Evolutionary conservation across 768 basidiomycete genomes (phyloP).

Genomic region (Suillus hirtellus): DNA sequence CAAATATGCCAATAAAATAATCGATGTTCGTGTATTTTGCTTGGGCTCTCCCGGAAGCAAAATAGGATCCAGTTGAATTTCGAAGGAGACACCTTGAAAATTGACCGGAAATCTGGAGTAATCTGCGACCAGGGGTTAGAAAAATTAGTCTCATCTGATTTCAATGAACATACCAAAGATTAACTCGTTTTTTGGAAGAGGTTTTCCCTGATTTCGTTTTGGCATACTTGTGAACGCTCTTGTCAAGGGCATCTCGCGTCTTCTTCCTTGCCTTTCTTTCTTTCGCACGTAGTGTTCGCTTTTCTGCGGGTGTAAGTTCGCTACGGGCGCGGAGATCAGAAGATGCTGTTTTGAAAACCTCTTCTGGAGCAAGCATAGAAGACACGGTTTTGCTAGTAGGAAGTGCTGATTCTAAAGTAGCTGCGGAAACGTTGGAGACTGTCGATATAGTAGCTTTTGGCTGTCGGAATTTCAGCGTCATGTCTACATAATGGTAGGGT

Average conservation of each 20-base stretch:
- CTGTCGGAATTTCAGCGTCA: slow-evolving; percentile 39
- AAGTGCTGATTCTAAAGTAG: slow-evolving; percentile 86
- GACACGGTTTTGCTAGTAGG: slow-evolving; percentile 76
- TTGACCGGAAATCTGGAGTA: too few relatives aligned
- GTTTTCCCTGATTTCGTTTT: slow-evolving; percentile 34
- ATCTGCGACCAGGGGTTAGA: too few relatives aligned
- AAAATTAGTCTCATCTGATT: too few relatives aligned
- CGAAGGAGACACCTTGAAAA: too few relatives aligned
- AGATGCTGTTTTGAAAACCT: slow-evolving; percentile 68
- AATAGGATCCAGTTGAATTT: too few relatives aligned
- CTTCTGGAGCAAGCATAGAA: slow-evolving; percentile 91
- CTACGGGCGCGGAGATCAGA: slow-evolving; percentile 61
- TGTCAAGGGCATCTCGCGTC: slow-evolving; percentile 63
- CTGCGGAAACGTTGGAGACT: slow-evolving; percentile 76
- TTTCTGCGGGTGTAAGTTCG: slow-evolving; percentile 86
- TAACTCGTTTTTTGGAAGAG: too few relatives aligned
- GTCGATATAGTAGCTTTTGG: slow-evolving; percentile 88
- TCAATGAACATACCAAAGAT: too few relatives aligned
- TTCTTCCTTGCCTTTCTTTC: slow-evolving; percentile 72
- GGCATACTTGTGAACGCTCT: slow-evolving; percentile 63
- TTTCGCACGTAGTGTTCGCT: slow-evolving; percentile 66
- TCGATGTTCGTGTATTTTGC: too few relatives aligned
- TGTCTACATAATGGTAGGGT: neutral
- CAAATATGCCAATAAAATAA: too few relatives aligned
- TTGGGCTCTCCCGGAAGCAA: too few relatives aligned